phyloP scores from a whole-genome alignment of 2,329 filamentous ascomycete species.

The Claviceps capensis region DNA sequence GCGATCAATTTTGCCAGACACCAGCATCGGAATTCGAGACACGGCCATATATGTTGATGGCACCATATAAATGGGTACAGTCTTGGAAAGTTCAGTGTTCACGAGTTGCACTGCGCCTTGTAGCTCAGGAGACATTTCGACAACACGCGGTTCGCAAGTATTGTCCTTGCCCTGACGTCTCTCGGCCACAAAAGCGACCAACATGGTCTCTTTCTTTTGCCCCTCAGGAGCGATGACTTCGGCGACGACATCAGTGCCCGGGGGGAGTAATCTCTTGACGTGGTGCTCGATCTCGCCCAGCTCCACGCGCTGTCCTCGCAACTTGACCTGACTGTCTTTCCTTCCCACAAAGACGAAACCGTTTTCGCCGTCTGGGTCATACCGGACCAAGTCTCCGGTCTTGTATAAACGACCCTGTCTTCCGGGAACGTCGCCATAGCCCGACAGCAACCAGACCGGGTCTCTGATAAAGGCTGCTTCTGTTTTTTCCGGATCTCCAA shows the following conservation, averaged over 20 bases:
- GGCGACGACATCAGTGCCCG: background rate
- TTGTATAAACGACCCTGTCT: constrained; percentile 24
- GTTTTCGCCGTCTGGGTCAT: constrained; percentile 15
- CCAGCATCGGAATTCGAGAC: constrained; percentile 1
- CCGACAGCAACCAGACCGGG: constrained; percentile 14
- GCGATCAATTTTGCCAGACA: background rate
- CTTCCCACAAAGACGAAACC: constrained; percentile 31
- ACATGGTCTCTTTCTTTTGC: background rate
- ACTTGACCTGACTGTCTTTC: constrained; percentile 40
- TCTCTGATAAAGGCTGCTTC: constrained; percentile 27
- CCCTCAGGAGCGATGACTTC: background rate
- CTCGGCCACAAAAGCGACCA: constrained; percentile 1
- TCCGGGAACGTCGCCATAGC: background rate
- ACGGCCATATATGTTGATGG: background rate
- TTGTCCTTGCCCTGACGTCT: background rate
- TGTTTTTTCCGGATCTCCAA: constrained; percentile 33
- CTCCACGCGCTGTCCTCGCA: constrained; percentile 40
- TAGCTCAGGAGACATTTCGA: background rate
- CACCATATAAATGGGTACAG: background rate
- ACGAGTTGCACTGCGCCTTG: background rate
- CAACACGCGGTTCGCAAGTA: background rate
- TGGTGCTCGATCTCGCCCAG: constrained; percentile 16
- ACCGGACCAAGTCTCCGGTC: constrained; percentile 33
- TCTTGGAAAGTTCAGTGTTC: background rate
- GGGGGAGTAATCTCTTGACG: background rate